Percentiles rank a stretch among this genome's conserved stretches.
phyloP scores from a whole-genome alignment of 305 asterid species.

The Coffea humblotiana region DNA sequence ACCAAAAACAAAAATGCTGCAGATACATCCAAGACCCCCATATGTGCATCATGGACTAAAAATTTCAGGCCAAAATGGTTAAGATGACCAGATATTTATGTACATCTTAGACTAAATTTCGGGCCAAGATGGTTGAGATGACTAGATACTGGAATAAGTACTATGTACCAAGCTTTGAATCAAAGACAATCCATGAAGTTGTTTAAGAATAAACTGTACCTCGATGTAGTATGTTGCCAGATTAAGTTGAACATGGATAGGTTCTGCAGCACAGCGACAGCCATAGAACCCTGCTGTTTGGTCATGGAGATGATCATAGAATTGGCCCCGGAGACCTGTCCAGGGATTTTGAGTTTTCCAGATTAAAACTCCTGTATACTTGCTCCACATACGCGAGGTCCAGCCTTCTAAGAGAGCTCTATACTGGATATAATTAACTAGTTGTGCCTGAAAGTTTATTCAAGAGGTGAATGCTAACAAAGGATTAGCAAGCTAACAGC shows the following conservation, averaged over 20 bases:
- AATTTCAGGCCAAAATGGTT: neutral
- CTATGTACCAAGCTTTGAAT: neutral
- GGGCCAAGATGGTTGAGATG: neutral
- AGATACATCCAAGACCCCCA: neutral
- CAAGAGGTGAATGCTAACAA: slow-evolving; percentile 11
- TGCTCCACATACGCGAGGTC: slow-evolving; percentile 96
- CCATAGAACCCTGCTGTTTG: slow-evolving; percentile 98
- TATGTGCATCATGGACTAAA: neutral
- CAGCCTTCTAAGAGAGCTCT: slow-evolving; percentile 98
- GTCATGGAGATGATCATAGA: slow-evolving; percentile 94
- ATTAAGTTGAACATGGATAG: slow-evolving; percentile 92
- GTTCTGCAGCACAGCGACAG: slow-evolving; percentile 91
- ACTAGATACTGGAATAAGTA: neutral
- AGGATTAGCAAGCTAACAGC: neutral
- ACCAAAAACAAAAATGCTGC: neutral
- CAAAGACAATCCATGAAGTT: neutral
- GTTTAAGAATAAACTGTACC: slow-evolving; percentile 36
- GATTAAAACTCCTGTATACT: slow-evolving; percentile 88
- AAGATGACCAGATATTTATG: neutral
- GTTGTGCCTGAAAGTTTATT: slow-evolving; percentile 67
- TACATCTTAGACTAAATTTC: neutral
- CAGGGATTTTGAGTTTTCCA: slow-evolving; percentile 99
- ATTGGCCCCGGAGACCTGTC: slow-evolving; percentile 97
- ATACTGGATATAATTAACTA: slow-evolving; percentile 84
- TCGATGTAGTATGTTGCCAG: slow-evolving; percentile 65